phyloP scores from a whole-genome alignment of 495 filamentous ascomycete genomes.

The Penicillium coffeae region DNA sequence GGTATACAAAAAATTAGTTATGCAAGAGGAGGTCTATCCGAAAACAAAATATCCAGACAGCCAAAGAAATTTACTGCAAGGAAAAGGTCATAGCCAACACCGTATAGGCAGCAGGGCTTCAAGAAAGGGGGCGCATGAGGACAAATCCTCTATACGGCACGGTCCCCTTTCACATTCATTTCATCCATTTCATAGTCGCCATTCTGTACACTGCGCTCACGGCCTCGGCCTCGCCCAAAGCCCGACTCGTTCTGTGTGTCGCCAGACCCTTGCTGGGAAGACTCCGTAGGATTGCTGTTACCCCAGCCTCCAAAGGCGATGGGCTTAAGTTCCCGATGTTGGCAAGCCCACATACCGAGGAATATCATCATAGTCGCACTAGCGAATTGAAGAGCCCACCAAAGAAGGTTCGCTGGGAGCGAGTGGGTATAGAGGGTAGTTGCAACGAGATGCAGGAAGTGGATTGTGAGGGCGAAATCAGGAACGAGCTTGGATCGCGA shows the following conservation, averaged over 20 bases:
- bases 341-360: conserved; percentile 85
- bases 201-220: conserved; percentile 46
- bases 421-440: conserved; percentile 70
- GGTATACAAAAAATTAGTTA: conserved; percentile 31
- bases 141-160: conserved; percentile 26
- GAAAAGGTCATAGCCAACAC: conserved; percentile 2
- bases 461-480: conserved; percentile 88
- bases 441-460: conserved; percentile 78
- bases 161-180: conserved; percentile 48
- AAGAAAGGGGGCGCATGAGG: background rate
- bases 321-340: conserved; percentile 80
- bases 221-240: conserved; percentile 35
- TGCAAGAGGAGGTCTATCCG: background rate
- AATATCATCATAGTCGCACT: conserved; percentile 67
- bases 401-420: conserved; percentile 71
- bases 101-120: background rate
- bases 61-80: background rate
- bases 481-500: conserved; percentile 85
- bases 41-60: background rate
- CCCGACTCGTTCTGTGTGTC: conserved; percentile 25
- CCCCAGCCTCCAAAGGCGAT: conserved; percentile 68
- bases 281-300: conserved; percentile 14
- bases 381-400: conserved; percentile 78
- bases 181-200: conserved; percentile 82
- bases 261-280: conserved; percentile 19